Percentiles rank a stretch among this genome's conserved stretches.
These are phyloP conservation scores for Gyromitra esculenta DNA, from an alignment of 2,329 filamentous ascomycete genomes.

Conservation along the genomic window DNA sequence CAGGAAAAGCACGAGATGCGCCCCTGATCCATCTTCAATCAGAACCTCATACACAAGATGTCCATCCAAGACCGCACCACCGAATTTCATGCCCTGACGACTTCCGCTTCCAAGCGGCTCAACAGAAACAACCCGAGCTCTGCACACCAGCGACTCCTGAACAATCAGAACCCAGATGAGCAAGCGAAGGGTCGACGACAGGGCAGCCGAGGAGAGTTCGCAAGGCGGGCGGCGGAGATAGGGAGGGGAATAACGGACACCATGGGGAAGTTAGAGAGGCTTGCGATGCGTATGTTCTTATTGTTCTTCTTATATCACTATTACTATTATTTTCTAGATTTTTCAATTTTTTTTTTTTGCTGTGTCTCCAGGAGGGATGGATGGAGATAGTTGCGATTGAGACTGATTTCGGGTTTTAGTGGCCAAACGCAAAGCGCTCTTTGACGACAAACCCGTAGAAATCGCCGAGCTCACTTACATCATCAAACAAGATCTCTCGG, in stretches of 20 bases:
- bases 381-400: slow-evolving; percentile 13
- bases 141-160: slow-evolving; percentile 80
- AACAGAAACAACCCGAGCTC: slow-evolving; percentile 80
- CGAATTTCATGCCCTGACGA: slow-evolving; percentile 86
- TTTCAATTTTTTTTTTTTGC: slow-evolving; percentile 1
- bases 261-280: slow-evolving; percentile 92
- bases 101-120: slow-evolving; percentile 74
- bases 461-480: slow-evolving; percentile 97
- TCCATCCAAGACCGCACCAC: slow-evolving; percentile 96
- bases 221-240: slow-evolving; percentile 88
- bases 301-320: background rate
- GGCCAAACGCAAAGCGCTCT: slow-evolving; percentile 94
- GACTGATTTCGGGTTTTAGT: slow-evolving; percentile 64
- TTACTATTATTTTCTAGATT: background rate
- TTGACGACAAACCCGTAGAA: slow-evolving; percentile 95
- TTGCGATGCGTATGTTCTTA: slow-evolving; percentile 76
- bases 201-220: slow-evolving; percentile 85
- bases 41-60: slow-evolving; percentile 58
- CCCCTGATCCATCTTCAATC: slow-evolving; percentile 38
- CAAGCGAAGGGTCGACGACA: slow-evolving; percentile 66
- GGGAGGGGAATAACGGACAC: slow-evolving; percentile 89
- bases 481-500: slow-evolving; percentile 95
- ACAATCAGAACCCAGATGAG: slow-evolving; percentile 77
- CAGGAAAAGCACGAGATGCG: slow-evolving; percentile 41
- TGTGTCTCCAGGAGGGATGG: background rate